A percentile compares a stretch with the other conserved stretches of the same genome.
Conservation (phyloP, 2,329 filamentous ascomycete genomes). For the Talaromyces sp. region DNA sequence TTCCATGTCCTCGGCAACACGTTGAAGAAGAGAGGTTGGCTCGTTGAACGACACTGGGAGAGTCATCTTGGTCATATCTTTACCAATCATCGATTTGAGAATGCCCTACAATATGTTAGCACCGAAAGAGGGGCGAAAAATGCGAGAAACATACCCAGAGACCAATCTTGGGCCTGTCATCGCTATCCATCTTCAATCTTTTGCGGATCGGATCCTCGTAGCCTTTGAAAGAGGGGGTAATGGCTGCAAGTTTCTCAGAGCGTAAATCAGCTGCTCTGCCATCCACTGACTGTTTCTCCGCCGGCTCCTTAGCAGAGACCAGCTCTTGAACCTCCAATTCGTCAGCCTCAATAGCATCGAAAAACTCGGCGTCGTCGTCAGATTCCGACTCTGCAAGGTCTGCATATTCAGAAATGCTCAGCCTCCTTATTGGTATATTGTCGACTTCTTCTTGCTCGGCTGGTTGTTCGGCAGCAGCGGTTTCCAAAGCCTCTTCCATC, state of each 20-base stretch:
- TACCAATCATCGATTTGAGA: slow-evolving; percentile 98
- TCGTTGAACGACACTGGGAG: slow-evolving; percentile 98
- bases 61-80: slow-evolving; percentile 99
- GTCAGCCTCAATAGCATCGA: slow-evolving; percentile 91
- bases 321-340: slow-evolving; percentile 68
- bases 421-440: slow-evolving; percentile 44
- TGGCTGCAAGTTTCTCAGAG: slow-evolving; percentile 53
- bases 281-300: slow-evolving; percentile 43
- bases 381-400: slow-evolving; percentile 70
- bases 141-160: slow-evolving; percentile 69
- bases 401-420: slow-evolving; percentile 62
- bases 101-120: slow-evolving; percentile 60
- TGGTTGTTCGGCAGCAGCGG: background rate
- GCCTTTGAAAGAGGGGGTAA: slow-evolving; percentile 74
- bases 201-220: slow-evolving; percentile 85
- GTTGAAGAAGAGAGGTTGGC: slow-evolving; percentile 88
- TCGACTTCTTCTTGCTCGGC: background rate
- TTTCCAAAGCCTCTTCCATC: slow-evolving; percentile 30
- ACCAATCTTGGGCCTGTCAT: slow-evolving; percentile 88
- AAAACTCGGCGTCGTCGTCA: slow-evolving; percentile 90
- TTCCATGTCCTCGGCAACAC: slow-evolving; percentile 96
- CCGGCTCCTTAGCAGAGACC: slow-evolving; percentile 44
- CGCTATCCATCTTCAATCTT: slow-evolving; percentile 80
- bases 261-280: slow-evolving; percentile 37
- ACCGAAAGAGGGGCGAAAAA: background rate